phyloP scores from a whole-genome alignment of 2,329 filamentous ascomycete species.

The Diaporthe velutina region DNA sequence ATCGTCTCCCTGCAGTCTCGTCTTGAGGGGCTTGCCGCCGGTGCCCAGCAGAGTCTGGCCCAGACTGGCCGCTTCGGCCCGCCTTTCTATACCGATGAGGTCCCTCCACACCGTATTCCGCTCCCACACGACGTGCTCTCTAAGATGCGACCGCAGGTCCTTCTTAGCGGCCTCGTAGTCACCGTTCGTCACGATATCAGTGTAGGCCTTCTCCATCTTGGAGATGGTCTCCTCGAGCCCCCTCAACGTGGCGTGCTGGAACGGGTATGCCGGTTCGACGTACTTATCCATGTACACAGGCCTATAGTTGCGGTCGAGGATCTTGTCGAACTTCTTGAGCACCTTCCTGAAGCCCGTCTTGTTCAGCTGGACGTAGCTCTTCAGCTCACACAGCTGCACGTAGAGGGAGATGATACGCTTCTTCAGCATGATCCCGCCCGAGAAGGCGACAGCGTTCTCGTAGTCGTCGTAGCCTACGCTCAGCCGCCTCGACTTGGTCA shows the following conservation, averaged over 20 bases:
- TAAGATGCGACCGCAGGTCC: slow-evolving; percentile 88
- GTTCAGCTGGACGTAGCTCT: slow-evolving; percentile 96
- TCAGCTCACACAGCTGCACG: slow-evolving; percentile 93
- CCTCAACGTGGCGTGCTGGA: slow-evolving; percentile 79
- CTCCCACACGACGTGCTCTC: slow-evolving; percentile 99
- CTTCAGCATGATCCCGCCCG: slow-evolving; percentile 86
- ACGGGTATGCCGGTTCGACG: slow-evolving; percentile 86
- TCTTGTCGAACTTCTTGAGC: slow-evolving; percentile 99
- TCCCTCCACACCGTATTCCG: slow-evolving; percentile 99
- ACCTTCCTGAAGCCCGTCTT: slow-evolving; percentile 97
- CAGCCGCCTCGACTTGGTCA: slow-evolving; percentile 70
- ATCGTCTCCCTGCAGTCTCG: slow-evolving; percentile 88
- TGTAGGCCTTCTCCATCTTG: slow-evolving; percentile 84
- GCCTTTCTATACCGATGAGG: slow-evolving; percentile 97
- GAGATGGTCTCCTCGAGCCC: slow-evolving; percentile 78
- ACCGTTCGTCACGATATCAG: slow-evolving; percentile 84
- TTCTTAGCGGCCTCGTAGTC: slow-evolving; percentile 82
- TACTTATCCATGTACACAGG: slow-evolving; percentile 78
- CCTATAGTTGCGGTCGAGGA: slow-evolving; percentile 84
- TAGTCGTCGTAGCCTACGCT: slow-evolving; percentile 83
- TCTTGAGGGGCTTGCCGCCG: slow-evolving; percentile 75
- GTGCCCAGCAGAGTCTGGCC: slow-evolving; percentile 86
- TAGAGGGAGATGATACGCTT: slow-evolving; percentile 90
- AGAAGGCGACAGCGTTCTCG: slow-evolving; percentile 77
- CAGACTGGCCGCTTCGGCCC: slow-evolving; percentile 92